Base-by-base conservation (phyloP, 768 basidiomycete species). In the Tylopilus rubrobrunneus region DNA sequence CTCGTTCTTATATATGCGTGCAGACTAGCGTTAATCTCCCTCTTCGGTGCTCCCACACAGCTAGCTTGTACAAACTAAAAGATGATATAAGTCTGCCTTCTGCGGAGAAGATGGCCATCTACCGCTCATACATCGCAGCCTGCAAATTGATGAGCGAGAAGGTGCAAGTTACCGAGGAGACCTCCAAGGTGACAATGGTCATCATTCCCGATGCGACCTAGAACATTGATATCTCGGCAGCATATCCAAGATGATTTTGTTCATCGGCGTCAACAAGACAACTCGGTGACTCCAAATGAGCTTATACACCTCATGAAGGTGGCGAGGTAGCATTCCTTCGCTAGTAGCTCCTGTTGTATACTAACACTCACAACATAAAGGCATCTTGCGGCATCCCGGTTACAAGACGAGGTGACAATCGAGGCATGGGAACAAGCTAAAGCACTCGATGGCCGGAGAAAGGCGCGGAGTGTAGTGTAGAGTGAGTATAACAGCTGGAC, bases 171-270 rank as follows among this genome's bases (percentile, higher is more conserved):
- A 70, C 74, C 6, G 79, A 83, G 33, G 66, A 71, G 12, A 76
- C 81, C 5, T 85, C 84, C n/a, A 75, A 84, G 74, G 89, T 87
- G 57, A 34, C 68, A 57, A 4, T 23, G 19, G 14, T 21, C 39
- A 25, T 31, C 28, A 43, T 37, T 15, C 27, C 29, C 45, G 15
- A 34, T 29, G 42, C 23, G 17, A 15, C 14, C 6, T 27, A 45
- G 28, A 36, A 37, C 8, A 31, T 31, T 31, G 2, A 31, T 4
- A 23, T 45, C 45, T 55, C 39, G 43, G 33, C 48, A 92, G 89
- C 74, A 84, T 59, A 86, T 92, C 34, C 86, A 90, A 74, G 78
- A 85, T 6, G 87, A 90, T 52, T 92, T 92, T 62, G 86, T 80
- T 27, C 65, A 60, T 52, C 69, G 71, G 48, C 68, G 78, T 46